Evolutionary conservation across 177 flowering plant species (phyloP).

Genomic region (Vitis hybrid): DNA sequence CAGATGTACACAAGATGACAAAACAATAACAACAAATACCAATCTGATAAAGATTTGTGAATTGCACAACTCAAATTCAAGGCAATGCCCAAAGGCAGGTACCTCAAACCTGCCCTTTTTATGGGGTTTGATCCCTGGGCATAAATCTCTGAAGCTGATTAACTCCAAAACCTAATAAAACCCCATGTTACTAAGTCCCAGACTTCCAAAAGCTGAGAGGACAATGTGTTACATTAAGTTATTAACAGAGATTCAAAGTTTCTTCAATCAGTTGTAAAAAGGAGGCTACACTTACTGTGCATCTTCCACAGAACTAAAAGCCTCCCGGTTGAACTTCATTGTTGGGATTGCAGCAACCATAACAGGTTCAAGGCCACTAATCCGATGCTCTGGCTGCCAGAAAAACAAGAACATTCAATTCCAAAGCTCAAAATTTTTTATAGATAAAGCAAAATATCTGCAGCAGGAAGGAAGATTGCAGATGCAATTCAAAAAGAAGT

Average conservation of each 20-base stretch:
- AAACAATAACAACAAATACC: too few species aligned
- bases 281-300: conserved; percentile 55
- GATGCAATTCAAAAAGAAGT: too few species aligned
- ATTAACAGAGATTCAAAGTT: background rate
- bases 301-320: conserved; percentile 63
- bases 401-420: conserved; percentile 2
- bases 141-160: too few species aligned
- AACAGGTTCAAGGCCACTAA: conserved; percentile 61
- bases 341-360: conserved; percentile 74
- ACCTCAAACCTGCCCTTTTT: too few species aligned
- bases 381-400: conserved; percentile 56
- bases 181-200: too few species aligned
- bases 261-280: background rate
- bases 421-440: background rate
- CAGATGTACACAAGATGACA: too few species aligned
- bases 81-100: too few species aligned
- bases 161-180: too few species aligned
- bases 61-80: too few species aligned
- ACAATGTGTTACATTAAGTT: background rate
- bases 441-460: background rate
- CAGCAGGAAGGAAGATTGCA: too few species aligned
- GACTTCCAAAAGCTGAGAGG: background rate
- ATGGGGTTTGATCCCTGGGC: too few species aligned
- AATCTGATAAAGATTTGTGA: too few species aligned
- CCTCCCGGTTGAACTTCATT: conserved; percentile 55